Base-by-base conservation (phyloP, 495 filamentous ascomycete species). In the Penicillium ochrochloron region DNA sequence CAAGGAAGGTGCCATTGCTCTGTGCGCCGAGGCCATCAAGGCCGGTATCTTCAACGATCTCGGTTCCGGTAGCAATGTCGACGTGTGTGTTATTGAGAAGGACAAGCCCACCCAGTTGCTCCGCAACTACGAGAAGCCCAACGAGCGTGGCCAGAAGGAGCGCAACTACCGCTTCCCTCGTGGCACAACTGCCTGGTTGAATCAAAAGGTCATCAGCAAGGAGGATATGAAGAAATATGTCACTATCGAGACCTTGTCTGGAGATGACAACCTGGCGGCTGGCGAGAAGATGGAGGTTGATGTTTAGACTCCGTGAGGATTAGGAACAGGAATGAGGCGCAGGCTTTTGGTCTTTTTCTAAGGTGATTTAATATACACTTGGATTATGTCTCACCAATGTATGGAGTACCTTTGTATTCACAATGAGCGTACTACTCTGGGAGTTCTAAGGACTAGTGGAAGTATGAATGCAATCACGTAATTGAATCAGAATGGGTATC, bases 41-140 rank as follows among this genome's bases (percentile, higher is more conserved):
- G 89, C 96, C 11, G 96, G 96, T 87, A 97, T 99, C 77, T 99
- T 95, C 85, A 99, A 99, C 81, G 96, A 99, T 81, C 78, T 99
- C 76, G 96, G 96, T 5, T 96, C 92, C 14, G 96, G 96, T 65
- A 94, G 90, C 72, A 99, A 99, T 75, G 96, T 99, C 51, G 96
- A 99, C 75, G 89, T 99, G 51, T 94, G 93, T 65, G 86, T 99
- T 64, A 97, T 99, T 69, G 95, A 93, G 60, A 81, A 85, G 68
- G 93, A 97, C 66, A 96, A 97, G 88, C 79, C 80, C 5, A 94
- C 96, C 29, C 91, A 91, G 66, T 76, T 99, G 76, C 83, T 93
- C 83, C 86, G 95, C 66, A 96, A 95, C 76, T 94, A 90, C 80
- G 86, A 96, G 77, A 92, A 82, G 76, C 96, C 96, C 54, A 99